Evolutionary conservation across 345 rosid species (phyloP).

Genomic region (Euphorbia peplus): DNA sequence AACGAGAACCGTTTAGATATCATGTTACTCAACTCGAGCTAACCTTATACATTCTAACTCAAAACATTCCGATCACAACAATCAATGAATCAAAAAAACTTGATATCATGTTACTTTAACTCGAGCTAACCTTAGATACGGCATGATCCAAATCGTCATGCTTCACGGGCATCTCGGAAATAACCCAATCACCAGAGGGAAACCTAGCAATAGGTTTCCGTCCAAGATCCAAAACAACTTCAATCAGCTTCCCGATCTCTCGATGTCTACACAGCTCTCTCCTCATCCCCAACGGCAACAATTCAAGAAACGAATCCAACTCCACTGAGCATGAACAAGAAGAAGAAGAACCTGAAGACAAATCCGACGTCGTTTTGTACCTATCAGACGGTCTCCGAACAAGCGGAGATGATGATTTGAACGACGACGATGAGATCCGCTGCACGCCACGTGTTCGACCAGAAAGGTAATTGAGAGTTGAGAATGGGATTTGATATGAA

Average conservation of each 20-base stretch:
- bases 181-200: slow-evolving; percentile 90
- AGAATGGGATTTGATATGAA: slow-evolving; percentile 48
- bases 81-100: no score
- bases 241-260: slow-evolving; percentile 68
- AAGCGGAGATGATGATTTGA: slow-evolving; percentile 39
- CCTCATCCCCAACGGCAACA: slow-evolving; percentile 67
- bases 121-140: slow-evolving; percentile 80
- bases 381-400: slow-evolving; percentile 55
- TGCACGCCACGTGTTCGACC: slow-evolving; percentile 56
- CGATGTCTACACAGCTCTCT: slow-evolving; percentile 49
- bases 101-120: no score
- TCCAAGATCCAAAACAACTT: slow-evolving; percentile 93
- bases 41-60: no score
- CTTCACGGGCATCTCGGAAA: slow-evolving; percentile 61
- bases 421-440: slow-evolving; percentile 41
- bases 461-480: slow-evolving; percentile 40
- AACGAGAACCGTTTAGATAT: no score
- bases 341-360: slow-evolving; percentile 7
- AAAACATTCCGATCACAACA: no score
- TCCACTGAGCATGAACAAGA: slow-evolving; percentile 39
- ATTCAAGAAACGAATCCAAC: slow-evolving; percentile 67
- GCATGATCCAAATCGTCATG: slow-evolving; percentile 75
- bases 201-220: slow-evolving; percentile 88
- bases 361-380: slow-evolving; percentile 25
- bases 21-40: no score